Conservation (phyloP, 2,329 filamentous ascomycete genomes). For the Stagonosporopsis cucurbitacearum region DNA sequence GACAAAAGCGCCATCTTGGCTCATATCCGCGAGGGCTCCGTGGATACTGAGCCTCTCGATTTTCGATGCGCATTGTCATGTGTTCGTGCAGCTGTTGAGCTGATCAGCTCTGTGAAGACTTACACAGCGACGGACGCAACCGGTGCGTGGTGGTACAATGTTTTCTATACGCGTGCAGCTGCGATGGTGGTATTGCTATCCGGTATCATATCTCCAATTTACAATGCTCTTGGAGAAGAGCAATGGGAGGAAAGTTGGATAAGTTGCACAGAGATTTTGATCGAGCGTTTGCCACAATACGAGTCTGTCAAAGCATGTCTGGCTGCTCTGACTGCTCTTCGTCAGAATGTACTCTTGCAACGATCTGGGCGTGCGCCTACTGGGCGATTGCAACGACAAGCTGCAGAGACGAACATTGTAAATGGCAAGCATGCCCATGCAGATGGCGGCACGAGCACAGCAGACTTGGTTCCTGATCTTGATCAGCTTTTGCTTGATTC, state of each 20-base stretch:
- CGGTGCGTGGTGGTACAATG: conserved; percentile 21
- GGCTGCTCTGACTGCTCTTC: conserved; percentile 4
- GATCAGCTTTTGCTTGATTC: not conserved
- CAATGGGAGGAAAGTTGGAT: conserved; percentile 6
- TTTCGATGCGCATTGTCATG: not conserved
- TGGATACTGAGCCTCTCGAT: not conserved
- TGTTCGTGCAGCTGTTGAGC: not conserved
- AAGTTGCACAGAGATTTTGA: conserved; percentile 1
- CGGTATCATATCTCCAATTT: conserved; percentile 4
- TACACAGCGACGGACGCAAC: conserved; percentile 12
- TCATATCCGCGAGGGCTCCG: not conserved
- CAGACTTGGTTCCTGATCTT: not conserved
- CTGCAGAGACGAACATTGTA: not conserved
- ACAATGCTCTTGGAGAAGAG: conserved; percentile 1
- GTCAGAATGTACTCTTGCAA: conserved; percentile 2
- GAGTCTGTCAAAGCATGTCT: conserved; percentile 13
- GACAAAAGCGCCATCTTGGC: not conserved
- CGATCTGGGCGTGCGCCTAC: not conserved
- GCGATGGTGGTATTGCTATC: conserved; percentile 15
- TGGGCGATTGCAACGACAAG: not conserved
- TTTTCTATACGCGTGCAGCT: conserved; percentile 17
- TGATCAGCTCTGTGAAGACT: not conserved
- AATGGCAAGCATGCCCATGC: not conserved
- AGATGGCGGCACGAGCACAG: not conserved
- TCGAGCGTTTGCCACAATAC: conserved; percentile 5